Evolutionary conservation across 176 grass and related monocot genomes (phyloP), one percentile per base, ranked within the genome.

Genomic region (Elymus sibiricus): DNA sequence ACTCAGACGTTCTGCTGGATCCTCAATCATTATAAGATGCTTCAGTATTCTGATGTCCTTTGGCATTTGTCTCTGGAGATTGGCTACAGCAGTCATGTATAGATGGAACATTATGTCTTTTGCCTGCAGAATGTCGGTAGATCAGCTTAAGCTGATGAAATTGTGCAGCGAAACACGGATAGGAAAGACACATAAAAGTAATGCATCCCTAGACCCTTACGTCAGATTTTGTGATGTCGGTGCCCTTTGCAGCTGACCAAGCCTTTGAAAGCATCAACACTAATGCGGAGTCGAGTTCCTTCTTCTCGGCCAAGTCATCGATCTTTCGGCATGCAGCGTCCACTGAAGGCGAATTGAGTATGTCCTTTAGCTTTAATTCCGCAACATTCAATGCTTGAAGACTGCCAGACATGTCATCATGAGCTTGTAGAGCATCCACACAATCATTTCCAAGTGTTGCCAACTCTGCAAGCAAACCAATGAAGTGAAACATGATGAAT

Each of bases 21-120:
- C 95, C 55, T 93, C 74, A 53, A 98, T 85, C 76, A 86, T 82
- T 51, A 98, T 88, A 87, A 95, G 85, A 93, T 93, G 90, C 74
- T 93, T 95, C 3, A 98, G 62, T 87, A 98, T 94, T 79, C 91
- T 98, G 63, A 98, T 90, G 74, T 98, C 95, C 61, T 90, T 98
- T 12, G 95, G 95, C 90, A 98, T 88, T 24, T 95, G 90, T 63
- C 90, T 88, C 66, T 98, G 87, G 63, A 98, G 93, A 84, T 95
- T 98, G 44, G 69, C 89, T 38, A 95, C 83, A 26, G 89, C 91
- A 89, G 89, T 85, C 91, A 89, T 92, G 62, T 98, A 98, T 69
- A 92, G 60, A 93, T 95, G 85, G 90, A 90, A 94, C 88, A 98
- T 67, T 85, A 95, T 82, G 55, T 98, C 93, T 59, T 89, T 94